Evolutionary conservation across 2,329 filamentous ascomycete genomes (phyloP), one percentile per base, ranked within the genome.

Genomic region (Curvularia sp.): DNA sequence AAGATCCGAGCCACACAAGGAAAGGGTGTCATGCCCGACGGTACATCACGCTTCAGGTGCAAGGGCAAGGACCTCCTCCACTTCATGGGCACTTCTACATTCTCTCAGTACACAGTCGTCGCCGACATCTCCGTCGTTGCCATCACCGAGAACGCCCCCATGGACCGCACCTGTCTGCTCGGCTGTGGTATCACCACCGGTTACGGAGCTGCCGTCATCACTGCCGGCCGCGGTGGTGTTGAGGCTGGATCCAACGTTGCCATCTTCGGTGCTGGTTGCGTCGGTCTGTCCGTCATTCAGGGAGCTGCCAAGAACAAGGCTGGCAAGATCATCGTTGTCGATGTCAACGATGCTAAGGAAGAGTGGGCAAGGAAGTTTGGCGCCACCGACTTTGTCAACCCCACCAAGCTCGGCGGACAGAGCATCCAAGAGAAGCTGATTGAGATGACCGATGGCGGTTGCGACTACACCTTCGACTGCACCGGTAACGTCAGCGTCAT

Each of bases 401-500:
- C 95, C 44, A 77, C 72, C 31, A 89, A 94, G 79, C 70, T 83
- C 54, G 79, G 80, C 65, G 74, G 77, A 49, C 90, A 94, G 85
- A 92, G 86, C 60, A 90, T 98, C 69, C 92, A 96, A 72, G 92
- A 97, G 75, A 90, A 94, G 83, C 86, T 99, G 65, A 88, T 98
- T 68, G 94, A 98, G 81, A 93, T 98, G 90, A 99, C 95, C 1
- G 95, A 98, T 73, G 95, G 95, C 66, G 95, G 95, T 51, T 96
- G 93, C 78, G 95, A 99, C 83, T 98, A 97, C 84, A 99, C 95
- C 49, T 99, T 99, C 77, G 95, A 99, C 83, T 98, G 95, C 85
- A 99, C 95, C 6, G 95, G 95, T 60, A 98, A 98, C 75, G 93
- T 98, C 53, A 87, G 88, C 69, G 95, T 99, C 55, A 99, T 97